These are phyloP conservation scores for Candida neerlandica DNA, from an alignment of 1,139 yeast species.

Conservation along the genomic window DNA sequence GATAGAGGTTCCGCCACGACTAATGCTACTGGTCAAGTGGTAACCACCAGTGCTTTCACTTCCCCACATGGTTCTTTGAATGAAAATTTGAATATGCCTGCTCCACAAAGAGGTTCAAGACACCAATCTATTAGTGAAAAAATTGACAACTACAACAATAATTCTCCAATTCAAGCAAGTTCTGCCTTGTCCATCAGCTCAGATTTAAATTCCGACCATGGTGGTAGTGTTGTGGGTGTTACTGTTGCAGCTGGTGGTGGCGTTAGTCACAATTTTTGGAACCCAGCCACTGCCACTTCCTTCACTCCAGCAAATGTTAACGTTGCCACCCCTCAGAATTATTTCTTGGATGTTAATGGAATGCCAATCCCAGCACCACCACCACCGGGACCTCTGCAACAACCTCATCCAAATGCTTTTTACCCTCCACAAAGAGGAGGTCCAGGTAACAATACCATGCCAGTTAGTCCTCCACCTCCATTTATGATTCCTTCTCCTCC, in stretches of 20 bases:
- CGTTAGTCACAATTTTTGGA: slow-evolving; percentile 54
- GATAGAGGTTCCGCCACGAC: slow-evolving; percentile 33
- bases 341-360: slow-evolving; percentile 28
- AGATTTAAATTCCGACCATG: slow-evolving; percentile 26
- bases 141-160: slow-evolving; percentile 58
- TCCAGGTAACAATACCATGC: slow-evolving; percentile 11
- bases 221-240: slow-evolving; percentile 6
- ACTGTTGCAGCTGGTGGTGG: not conserved
- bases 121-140: slow-evolving; percentile 68
- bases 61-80: slow-evolving; percentile 54
- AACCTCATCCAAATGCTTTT: slow-evolving; percentile 10
- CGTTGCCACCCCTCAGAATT: slow-evolving; percentile 25
- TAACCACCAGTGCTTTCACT: slow-evolving; percentile 5
- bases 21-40: slow-evolving; percentile 17
- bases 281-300: slow-evolving; percentile 62
- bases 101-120: slow-evolving; percentile 41
- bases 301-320: slow-evolving; percentile 47
- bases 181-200: slow-evolving; percentile 41
- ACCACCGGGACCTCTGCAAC: no score
- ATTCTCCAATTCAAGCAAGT: slow-evolving; percentile 51
- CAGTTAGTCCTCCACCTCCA: slow-evolving; percentile 44
- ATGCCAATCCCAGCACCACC: slow-evolving; percentile 16
- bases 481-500: slow-evolving; percentile 43
- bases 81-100: slow-evolving; percentile 51
- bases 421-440: slow-evolving; percentile 2